phyloP scores from a whole-genome alignment of 192 early-diverging fungal genomes.

The Phlyctochytrium arcticum region DNA sequence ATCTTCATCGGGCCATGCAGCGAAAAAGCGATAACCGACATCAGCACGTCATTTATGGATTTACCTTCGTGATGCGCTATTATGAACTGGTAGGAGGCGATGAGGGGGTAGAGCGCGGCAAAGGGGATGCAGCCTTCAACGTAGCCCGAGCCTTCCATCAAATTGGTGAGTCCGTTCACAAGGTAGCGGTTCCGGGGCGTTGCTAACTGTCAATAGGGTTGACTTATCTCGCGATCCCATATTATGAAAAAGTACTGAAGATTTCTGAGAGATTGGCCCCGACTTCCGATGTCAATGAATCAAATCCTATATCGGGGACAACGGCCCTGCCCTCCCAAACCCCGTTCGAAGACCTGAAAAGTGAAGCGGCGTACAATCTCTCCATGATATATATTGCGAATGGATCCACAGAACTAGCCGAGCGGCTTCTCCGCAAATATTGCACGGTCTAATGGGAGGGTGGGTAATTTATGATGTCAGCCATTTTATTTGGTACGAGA shows the following conservation, averaged over 20 bases:
- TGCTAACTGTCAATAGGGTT: conserved; percentile 46
- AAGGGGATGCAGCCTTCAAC: conserved; percentile 85
- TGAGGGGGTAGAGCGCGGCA: conserved; percentile 53
- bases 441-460: conserved; percentile 59
- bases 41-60: conserved; percentile 54
- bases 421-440: conserved; percentile 67
- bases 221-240: conserved; percentile 74
- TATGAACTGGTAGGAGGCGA: conserved; percentile 42
- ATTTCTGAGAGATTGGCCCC: conserved; percentile 8
- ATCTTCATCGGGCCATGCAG: conserved; percentile 65
- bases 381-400: conserved; percentile 71
- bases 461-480: neutral
- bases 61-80: conserved; percentile 66
- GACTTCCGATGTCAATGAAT: too few relatives aligned
- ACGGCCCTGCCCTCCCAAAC: neutral
- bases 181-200: neutral
- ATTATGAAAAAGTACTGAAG: conserved; percentile 73
- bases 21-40: conserved; percentile 69
- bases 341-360: conserved; percentile 53
- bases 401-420: conserved; percentile 68
- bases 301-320: too few relatives aligned
- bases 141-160: conserved; percentile 86
- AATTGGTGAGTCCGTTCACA: conserved; percentile 37
- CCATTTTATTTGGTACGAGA: too few relatives aligned
- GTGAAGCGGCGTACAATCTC: conserved; percentile 92